These are phyloP conservation scores for Fistulifera solaris DNA, from an alignment of 108 stramenopile species.

Conservation along the genomic window DNA sequence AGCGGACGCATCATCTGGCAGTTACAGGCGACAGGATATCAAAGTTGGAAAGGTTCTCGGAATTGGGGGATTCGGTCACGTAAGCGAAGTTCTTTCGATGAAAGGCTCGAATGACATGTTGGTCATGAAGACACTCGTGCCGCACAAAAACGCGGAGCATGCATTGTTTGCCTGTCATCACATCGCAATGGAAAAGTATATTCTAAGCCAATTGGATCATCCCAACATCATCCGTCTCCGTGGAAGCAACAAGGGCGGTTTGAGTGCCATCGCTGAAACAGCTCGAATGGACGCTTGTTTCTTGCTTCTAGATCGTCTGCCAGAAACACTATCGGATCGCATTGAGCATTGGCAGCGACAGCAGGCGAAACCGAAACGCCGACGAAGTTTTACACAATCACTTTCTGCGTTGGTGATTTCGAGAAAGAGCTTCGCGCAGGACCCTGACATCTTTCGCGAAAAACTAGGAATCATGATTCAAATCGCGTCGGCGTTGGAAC, in stretches of 20 bases:
- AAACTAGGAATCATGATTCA: conserved; percentile 21
- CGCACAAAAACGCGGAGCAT: not conserved
- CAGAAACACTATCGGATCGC: conserved; percentile 41
- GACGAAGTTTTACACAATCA: not conserved
- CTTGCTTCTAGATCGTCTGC: conserved; percentile 52
- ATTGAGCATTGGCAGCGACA: conserved; percentile 22
- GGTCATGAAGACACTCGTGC: not conserved
- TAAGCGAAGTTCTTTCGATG: conserved; percentile 29
- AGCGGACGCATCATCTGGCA: too few relatives aligned
- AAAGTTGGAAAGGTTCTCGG: conserved; percentile 47
- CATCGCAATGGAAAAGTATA: conserved; percentile 58
- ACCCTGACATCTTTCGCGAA: conserved; percentile 18
- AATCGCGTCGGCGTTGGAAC: conserved; percentile 30
- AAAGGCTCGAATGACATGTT: not conserved
- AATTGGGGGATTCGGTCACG: conserved; percentile 58
- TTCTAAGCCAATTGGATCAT: conserved; percentile 44
- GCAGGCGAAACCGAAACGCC: conserved; percentile 5
- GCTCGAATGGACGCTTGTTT: conserved; percentile 41
- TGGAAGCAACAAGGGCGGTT: conserved; percentile 42
- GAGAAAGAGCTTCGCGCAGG: not conserved
- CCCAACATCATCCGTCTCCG: conserved; percentile 54
- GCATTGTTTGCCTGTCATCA: conserved; percentile 8
- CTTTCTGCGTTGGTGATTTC: too few relatives aligned
- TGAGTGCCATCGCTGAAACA: conserved; percentile 12
- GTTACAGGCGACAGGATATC: conserved; percentile 14